A percentile compares a stretch with the other conserved stretches of the same genome.
These are phyloP conservation scores for Saccharomycopsis fibuligera DNA, from an alignment of 805 yeast species.

Conservation along the genomic window DNA sequence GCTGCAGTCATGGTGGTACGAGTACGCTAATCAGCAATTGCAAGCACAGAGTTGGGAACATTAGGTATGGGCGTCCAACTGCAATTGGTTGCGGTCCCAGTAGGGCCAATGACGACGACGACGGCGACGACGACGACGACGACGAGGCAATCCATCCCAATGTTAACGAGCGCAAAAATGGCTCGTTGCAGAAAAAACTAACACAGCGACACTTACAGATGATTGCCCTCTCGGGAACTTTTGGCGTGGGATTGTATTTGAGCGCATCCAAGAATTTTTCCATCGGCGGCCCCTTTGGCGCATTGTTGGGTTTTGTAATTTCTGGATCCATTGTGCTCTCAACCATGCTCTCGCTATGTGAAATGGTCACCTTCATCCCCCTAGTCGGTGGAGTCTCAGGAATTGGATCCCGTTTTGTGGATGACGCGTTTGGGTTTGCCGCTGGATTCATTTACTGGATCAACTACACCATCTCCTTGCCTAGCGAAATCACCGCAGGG, in stretches of 20 bases:
- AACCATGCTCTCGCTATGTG: conserved; percentile 71
- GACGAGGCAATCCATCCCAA: background rate
- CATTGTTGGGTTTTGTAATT: conserved; percentile 57
- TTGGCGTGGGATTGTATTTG: conserved; percentile 70
- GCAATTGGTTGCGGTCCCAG: no score
- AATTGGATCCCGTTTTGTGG: conserved; percentile 65
- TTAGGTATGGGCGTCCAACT: no score
- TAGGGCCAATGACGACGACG: conserved; percentile 4
- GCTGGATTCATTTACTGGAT: conserved; percentile 71
- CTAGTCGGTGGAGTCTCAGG: conserved; percentile 77
- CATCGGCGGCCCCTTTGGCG: conserved; percentile 74
- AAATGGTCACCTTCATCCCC: conserved; percentile 74
- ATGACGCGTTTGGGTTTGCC: conserved; percentile 72
- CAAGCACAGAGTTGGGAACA: no score
- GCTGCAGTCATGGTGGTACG: no score
- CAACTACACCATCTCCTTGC: conserved; percentile 64
- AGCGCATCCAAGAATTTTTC: conserved; percentile 68
- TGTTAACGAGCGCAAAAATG: background rate
- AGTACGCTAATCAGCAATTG: no score
- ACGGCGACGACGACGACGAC: conserved; percentile 1
- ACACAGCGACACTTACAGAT: conserved; percentile 65
- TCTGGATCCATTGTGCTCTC: conserved; percentile 62
- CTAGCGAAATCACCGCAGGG: conserved; percentile 77
- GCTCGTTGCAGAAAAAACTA: conserved; percentile 43
- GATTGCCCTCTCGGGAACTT: conserved; percentile 72